Percentiles rank a stretch among this genome's conserved stretches.
phyloP scores from a whole-genome alignment of 2,329 filamentous ascomycete genomes.

The Didymellaceae sp. region DNA sequence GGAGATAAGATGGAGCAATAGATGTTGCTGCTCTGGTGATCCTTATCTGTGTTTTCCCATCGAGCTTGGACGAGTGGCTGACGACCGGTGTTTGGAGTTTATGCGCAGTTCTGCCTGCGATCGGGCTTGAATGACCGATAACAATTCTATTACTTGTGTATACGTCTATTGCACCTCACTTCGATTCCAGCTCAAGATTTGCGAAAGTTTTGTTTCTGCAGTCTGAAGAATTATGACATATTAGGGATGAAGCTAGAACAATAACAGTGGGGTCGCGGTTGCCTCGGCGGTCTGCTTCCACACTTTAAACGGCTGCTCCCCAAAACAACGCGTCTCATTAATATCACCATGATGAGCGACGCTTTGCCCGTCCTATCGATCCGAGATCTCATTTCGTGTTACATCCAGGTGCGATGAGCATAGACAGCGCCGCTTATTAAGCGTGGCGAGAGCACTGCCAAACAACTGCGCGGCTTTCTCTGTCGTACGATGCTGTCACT shows the following conservation, averaged over 20 bases:
- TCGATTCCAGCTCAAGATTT: too few species aligned
- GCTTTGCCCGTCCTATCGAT: background rate
- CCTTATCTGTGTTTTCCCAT: background rate
- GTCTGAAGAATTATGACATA: background rate
- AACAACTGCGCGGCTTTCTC: too few species aligned
- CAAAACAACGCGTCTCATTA: conserved; percentile 4
- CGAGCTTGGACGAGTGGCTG: background rate
- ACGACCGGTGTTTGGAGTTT: too few species aligned
- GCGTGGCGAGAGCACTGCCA: too few species aligned
- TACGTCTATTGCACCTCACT: too few species aligned
- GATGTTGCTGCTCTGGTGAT: background rate
- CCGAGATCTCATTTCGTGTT: too few species aligned
- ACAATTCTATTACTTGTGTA: too few species aligned
- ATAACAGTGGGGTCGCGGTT: background rate
- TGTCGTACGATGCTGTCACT: too few species aligned
- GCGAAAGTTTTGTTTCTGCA: background rate
- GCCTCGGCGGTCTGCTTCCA: background rate
- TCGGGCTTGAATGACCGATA: too few species aligned
- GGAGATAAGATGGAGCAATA: conserved; percentile 47
- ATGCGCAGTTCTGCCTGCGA: too few species aligned
- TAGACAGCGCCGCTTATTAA: too few species aligned
- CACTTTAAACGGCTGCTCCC: background rate
- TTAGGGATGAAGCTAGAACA: background rate
- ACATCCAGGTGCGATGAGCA: too few species aligned
- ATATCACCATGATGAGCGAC: background rate